Evolutionary conservation across 2,329 filamentous ascomycete genomes (phyloP), one percentile per base, ranked within the genome.

Genomic region (Claviceps humidiphila): DNA sequence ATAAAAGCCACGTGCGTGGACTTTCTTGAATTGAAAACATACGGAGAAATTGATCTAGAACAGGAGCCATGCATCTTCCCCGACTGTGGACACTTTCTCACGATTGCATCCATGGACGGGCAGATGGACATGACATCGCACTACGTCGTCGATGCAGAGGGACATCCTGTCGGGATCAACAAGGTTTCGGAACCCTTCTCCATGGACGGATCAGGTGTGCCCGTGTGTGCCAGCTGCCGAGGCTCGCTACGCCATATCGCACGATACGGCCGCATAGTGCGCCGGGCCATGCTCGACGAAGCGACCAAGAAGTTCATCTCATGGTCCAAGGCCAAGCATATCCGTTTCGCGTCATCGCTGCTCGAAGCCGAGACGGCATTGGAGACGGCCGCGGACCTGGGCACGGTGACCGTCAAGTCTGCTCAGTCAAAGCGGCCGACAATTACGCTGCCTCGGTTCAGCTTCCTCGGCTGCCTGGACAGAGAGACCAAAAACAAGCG

Each of bases 281-380:
- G 78, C 39, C 72, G 76, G 4, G 78, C 76, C 1, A 66, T 81
- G 6, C 68, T 87, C 0, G 80, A 86, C 51, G 77, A 84, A 60
- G 71, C 76, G 0, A 80, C 79, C 0, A 84, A 83, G 64, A 82
- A 79, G 55, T 82, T 86, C 60, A 74, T 82, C n/a, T 59, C 73
- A 3, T 78, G 72, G 67, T 71, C 76, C 0, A 74, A 75, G n/a
- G 39, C 24, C 2, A 14, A 54, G 30, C 52, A 58, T 45, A 20
- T 42, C 2, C 42, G 41, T 2, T 51, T 61, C 8, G 51, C 53
- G 7, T 40, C 54, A 7, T 26, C 17, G 16, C 48, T 59, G 13
- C 20, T 58, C 2, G 20, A 41, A 8, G 52, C 52, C 42, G 52
- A 58, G n/a, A 53, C 55, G 20, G 44, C 24, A 1, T 46, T 60